Evolutionary conservation across 1,284 basidiomycete species (phyloP), one percentile per base, ranked within the genome.

Genomic region (Cutaneotrichosporon sp.): DNA sequence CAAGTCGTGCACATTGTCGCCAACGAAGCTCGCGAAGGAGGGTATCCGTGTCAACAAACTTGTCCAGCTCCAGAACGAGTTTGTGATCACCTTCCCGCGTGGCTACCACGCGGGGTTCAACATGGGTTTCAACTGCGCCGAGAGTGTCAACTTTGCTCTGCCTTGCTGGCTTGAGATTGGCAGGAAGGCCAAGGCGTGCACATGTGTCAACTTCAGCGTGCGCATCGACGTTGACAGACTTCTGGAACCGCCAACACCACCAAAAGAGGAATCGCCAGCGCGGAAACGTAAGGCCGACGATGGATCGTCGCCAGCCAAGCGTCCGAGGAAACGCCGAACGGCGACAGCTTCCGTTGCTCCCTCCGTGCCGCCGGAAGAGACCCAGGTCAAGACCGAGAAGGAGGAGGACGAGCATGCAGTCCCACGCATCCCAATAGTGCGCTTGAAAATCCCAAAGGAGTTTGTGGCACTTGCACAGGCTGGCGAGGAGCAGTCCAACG

Each of bases 41-140:
- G 85, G 87, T 5, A 90, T 90, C 59, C 81, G 85, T 49, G 89
- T 91, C 17, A 96, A 96, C 67, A 82, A 83, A 46, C 81, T 92
- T 17, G 91, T 97, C 0, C 94, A 98, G 67, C 85, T 92, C 53
- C 80, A 82, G 37, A 88, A 90, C 35, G 94, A 97, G 72, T 97
- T 97, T 64, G 90, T 98, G 33, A 87, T 98, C 61, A 98, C 94
- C 0, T 98, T 85, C 70, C 94, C 94, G 0, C 79, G 84, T 35
- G 93, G 93, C 9, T 97, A 97, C 72, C 93, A 97, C 70, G 89
- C 91, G 0, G 94, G 94, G 16, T 97, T 96, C 80, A 98, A 98
- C 68, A 78, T 97, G 33, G 96, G 94, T 14, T 85, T 96, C 71
- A 98, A 98, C 69, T 97, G 94, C 66, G 94, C 94, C 3, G 96